These are phyloP conservation scores for Trapa bicornis DNA, from an alignment of 345 rosid species.

Conservation along the genomic window DNA sequence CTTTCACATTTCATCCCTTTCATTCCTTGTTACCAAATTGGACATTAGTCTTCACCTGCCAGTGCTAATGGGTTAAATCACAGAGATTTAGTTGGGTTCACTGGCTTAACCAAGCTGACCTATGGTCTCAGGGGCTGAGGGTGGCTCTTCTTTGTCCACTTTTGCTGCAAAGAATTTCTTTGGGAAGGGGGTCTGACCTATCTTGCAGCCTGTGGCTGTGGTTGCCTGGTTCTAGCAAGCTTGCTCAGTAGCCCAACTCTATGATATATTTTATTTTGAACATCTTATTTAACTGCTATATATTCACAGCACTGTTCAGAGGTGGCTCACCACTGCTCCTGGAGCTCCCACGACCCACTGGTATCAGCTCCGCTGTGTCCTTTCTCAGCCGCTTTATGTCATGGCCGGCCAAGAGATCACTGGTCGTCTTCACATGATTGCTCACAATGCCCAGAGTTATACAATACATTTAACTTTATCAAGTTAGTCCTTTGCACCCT, in stretches of 20 bases:
- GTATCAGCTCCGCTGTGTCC: constrained; percentile 96
- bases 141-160: too few relatives aligned
- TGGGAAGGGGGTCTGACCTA: too few relatives aligned
- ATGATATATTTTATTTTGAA: neutral
- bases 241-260: neutral
- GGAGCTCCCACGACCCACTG: constrained; percentile 97
- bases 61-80: too few relatives aligned
- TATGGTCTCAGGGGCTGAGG: too few relatives aligned
- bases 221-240: neutral
- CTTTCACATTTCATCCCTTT: too few relatives aligned
- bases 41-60: too few relatives aligned
- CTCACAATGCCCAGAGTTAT: constrained; percentile 92
- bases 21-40: too few relatives aligned
- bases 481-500: constrained; percentile 28
- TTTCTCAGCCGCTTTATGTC: constrained; percentile 81
- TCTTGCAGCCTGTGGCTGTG: neutral
- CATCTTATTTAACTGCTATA: neutral
- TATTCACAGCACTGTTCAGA: constrained; percentile 60
- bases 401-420: constrained; percentile 96
- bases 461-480: constrained; percentile 72
- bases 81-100: too few relatives aligned
- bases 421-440: constrained; percentile 73
- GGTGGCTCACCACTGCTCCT: constrained; percentile 98
- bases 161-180: too few relatives aligned
- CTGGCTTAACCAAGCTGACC: too few relatives aligned